phyloP scores from a whole-genome alignment of 129 eudicot species.

The Rutidosis leptorrhynchoides region DNA sequence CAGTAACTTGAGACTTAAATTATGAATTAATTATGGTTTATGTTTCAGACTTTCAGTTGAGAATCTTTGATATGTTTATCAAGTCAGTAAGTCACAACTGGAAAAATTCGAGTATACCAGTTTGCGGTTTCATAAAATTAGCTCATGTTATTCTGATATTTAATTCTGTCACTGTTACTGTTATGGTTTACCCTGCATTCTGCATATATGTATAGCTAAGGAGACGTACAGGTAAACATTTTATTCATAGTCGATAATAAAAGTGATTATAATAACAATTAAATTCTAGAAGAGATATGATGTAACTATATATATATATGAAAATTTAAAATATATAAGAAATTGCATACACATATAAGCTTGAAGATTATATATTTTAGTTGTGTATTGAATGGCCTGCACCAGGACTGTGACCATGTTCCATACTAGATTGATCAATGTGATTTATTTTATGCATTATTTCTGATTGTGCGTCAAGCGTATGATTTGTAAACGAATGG shows the following conservation, averaged over 20 bases:
- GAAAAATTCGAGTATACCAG: not conserved
- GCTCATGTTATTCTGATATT: not conserved
- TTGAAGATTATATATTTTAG: slow-evolving; percentile 25
- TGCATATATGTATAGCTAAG: not conserved
- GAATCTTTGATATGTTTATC: not conserved
- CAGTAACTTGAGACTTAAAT: not conserved
- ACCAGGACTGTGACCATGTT: slow-evolving; percentile 45
- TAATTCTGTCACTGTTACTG: not conserved
- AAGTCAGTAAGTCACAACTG: not conserved
- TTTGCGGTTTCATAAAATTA: not conserved
- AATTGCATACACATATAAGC: slow-evolving; percentile 24
- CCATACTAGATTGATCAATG: slow-evolving; percentile 16
- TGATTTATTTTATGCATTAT: not conserved
- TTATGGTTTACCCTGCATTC: slow-evolving; percentile 7
- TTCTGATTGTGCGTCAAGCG: slow-evolving; percentile 20
- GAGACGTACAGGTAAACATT: not conserved
- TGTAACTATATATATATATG: not conserved
- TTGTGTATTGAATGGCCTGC: slow-evolving; percentile 34
- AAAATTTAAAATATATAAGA: slow-evolving; percentile 7
- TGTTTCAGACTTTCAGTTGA: not conserved
- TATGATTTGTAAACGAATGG: slow-evolving; percentile 26
- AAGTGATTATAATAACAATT: not conserved
- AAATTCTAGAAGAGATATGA: not conserved
- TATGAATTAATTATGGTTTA: not conserved
- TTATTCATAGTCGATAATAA: slow-evolving; percentile 1